These are phyloP conservation scores for Naganishia vishniacii DNA, from an alignment of 768 basidiomycete species.

Conservation along the genomic window DNA sequence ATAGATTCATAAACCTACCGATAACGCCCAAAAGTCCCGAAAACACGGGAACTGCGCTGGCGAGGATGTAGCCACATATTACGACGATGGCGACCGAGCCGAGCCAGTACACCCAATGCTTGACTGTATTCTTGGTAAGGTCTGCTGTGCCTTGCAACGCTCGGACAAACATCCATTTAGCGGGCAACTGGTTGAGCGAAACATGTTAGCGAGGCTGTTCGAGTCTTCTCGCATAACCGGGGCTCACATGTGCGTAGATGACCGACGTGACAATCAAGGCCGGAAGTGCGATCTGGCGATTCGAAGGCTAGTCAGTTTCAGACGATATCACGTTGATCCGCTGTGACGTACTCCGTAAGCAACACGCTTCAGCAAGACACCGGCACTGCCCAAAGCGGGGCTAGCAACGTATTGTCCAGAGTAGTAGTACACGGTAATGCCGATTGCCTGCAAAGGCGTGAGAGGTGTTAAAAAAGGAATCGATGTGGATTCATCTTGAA, in stretches of 20 bases:
- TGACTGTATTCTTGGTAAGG: constrained; percentile 25
- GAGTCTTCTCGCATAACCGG: background rate
- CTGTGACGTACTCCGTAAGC: constrained; percentile 30
- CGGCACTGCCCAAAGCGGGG: constrained; percentile 37
- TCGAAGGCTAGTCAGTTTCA: background rate
- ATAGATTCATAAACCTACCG: too few relatives aligned
- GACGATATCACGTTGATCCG: background rate
- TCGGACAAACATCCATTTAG: constrained; percentile 30
- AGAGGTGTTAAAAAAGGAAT: constrained; percentile 19
- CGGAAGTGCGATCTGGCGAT: constrained; percentile 32
- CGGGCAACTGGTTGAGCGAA: constrained; percentile 1
- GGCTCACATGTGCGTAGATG: constrained; percentile 28
- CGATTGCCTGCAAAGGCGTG: constrained; percentile 28
- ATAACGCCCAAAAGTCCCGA: constrained; percentile 32
- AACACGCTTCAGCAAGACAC: constrained; percentile 37
- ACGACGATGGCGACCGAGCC: constrained; percentile 13
- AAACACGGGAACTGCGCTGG: constrained; percentile 32
- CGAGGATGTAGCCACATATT: constrained; percentile 22
- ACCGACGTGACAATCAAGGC: constrained; percentile 33
- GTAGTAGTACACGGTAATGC: constrained; percentile 24
- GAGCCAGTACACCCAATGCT: constrained; percentile 26
- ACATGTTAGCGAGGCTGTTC: background rate
- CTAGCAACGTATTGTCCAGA: constrained; percentile 30
- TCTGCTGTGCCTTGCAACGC: constrained; percentile 27
- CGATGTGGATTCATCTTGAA: background rate